A percentile compares a stretch with the other conserved stretches of the same genome.
phyloP scores from a whole-genome alignment of 2,329 filamentous ascomycete species.

The Lecanicillium sp. region DNA sequence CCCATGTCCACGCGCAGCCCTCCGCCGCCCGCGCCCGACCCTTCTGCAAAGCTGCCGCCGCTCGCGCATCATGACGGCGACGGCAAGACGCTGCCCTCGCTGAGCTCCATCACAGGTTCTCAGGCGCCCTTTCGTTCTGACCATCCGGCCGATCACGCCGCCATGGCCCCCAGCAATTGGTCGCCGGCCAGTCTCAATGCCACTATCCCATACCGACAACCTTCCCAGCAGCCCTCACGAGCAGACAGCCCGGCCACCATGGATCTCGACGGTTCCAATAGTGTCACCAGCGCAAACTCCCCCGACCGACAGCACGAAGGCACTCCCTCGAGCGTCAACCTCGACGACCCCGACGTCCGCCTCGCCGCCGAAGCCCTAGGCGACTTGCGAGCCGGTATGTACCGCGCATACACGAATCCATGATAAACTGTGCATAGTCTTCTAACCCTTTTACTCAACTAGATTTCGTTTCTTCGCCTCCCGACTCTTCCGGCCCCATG shows the following conservation, averaged over 20 bases:
- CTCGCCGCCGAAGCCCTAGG: constrained; percentile 69
- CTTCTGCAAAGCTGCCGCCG: constrained; percentile 16
- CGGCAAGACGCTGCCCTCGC: constrained; percentile 24
- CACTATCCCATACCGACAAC: constrained; percentile 33
- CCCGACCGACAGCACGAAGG: constrained; percentile 37
- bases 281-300: constrained; percentile 33
- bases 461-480: constrained; percentile 62
- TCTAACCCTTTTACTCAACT: constrained; percentile 10
- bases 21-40: constrained; percentile 15
- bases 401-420: no score
- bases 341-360: constrained; percentile 60
- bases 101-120: constrained; percentile 26
- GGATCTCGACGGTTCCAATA: constrained; percentile 38
- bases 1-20: constrained; percentile 3
- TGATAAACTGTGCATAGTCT: neutral
- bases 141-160: neutral
- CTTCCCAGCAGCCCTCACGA: constrained; percentile 18
- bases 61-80: constrained; percentile 16
- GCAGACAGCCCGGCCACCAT: constrained; percentile 37
- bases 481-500: constrained; percentile 33
- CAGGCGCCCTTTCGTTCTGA: constrained; percentile 13
- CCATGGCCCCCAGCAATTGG: constrained; percentile 5
- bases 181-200: constrained; percentile 36
- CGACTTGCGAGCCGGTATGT: constrained; percentile 63
- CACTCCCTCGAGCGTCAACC: constrained; percentile 41